Evolutionary conservation across 768 basidiomycete genomes (phyloP), one percentile per base, ranked within the genome.

Genomic region (Lactifluus piperatus): DNA sequence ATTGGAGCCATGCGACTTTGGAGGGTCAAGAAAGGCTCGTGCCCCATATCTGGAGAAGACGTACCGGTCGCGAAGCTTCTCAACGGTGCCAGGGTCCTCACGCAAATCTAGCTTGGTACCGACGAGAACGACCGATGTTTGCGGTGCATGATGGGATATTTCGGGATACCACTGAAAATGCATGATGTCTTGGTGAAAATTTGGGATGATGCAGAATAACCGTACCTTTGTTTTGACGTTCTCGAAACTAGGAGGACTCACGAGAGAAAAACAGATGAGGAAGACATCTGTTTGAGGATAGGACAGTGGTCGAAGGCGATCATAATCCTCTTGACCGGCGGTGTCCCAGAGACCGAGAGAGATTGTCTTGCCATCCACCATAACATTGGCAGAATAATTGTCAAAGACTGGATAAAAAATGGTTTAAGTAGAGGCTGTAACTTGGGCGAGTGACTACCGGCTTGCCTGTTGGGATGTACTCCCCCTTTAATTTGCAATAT

Each of bases 211-310:
- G 18, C 16, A 47, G 16, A 8, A 11, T 16, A 37, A 51, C 36
- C 13, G 24, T 41, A 90, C 95, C 82, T 97, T 97, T 64, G 94
- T 97, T 74, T 88, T 84, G 64, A 98, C 95, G 79, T 99, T 99
- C 75, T 99, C 95, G 71, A 93, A 98, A 74, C 90, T 93, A 24
- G 97, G 95, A 37, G 97, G 97, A 70, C 90, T 92, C 71, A 98
- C 95, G 62, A 99, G 82, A 50, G 93, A 95, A 78, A 99, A 99
- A 74, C 97, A 99, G 71, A 99, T 94, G 75, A 99, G 79, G 78
- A 99, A 99, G 59, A 99, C 94, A 72, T 99, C 95, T 44, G 97
- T 98, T 75, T 98, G 97, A 26, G 97, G 97, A 76, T 99, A 99
- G 63, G 92, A 95, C 67, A 99, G 81, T 52, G 97, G 97, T 66